A percentile compares a stretch with the other conserved stretches of the same genome.
phyloP scores from a whole-genome alignment of 2,329 filamentous ascomycete genomes.

The Paraphaeosphaeria sporulosa region DNA sequence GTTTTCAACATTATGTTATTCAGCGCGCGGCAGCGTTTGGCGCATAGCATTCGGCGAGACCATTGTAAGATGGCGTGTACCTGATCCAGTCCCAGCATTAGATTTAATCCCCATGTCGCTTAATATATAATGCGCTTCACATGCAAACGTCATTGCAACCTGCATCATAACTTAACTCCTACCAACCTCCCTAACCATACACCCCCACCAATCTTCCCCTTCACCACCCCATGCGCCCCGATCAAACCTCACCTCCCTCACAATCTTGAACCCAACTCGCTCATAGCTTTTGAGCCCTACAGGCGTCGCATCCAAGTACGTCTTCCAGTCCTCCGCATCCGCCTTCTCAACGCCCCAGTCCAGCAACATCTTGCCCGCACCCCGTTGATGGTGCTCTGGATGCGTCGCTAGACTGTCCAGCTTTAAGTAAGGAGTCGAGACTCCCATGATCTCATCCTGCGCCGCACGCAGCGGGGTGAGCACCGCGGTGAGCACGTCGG shows the following conservation, averaged over 20 bases:
- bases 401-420: slow-evolving; percentile 44
- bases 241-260: slow-evolving; percentile 33
- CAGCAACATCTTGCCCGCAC: slow-evolving; percentile 49
- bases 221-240: slow-evolving; percentile 36
- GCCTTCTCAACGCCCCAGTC: slow-evolving; percentile 51
- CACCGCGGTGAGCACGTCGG: slow-evolving; percentile 36
- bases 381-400: slow-evolving; percentile 50
- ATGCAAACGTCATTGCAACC: too few relatives aligned
- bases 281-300: slow-evolving; percentile 51
- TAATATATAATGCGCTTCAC: not conserved
- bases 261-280: slow-evolving; percentile 36
- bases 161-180: not conserved
- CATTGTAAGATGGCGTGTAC: too few relatives aligned
- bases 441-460: slow-evolving; percentile 37
- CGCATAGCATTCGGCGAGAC: too few relatives aligned
- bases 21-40: too few relatives aligned
- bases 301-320: slow-evolving; percentile 52
- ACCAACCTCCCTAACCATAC: slow-evolving; percentile 27
- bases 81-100: too few relatives aligned
- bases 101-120: not conserved
- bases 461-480: slow-evolving; percentile 34
- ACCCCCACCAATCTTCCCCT: slow-evolving; percentile 41
- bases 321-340: slow-evolving; percentile 47
- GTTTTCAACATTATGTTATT: not conserved
- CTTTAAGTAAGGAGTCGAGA: slow-evolving; percentile 32